Evolutionary conservation across 2,329 filamentous ascomycete genomes (phyloP), one percentile per base, ranked within the genome.

Genomic region (Ophiostoma triangulosporum): DNA sequence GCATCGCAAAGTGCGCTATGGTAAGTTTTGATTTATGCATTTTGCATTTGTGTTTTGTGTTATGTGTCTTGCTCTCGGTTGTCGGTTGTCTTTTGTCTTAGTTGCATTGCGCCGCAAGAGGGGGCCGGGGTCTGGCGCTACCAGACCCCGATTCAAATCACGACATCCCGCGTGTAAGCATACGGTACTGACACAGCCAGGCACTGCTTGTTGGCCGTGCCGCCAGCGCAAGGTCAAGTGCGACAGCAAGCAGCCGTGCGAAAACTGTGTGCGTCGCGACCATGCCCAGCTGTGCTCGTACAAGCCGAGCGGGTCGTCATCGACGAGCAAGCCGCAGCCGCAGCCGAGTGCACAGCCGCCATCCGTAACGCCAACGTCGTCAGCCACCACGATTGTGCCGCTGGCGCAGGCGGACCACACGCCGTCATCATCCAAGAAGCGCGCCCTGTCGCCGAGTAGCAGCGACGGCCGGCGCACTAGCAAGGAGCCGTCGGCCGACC

Each of bases 171-270:
- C 29, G 6, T 35, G 32, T 6, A 31, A 31, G 29, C 11, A 31
- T 31, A 31, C 29, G 11, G 29, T 45, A 17, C 33, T 54, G n/a
- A 52, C 58, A 53, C 15, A 4, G 11, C 38, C 61, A 81, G 77
- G 77, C 55, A 81, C 78, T 40, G 78, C 78, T 4, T 84, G 80
- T 61, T 84, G 80, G 79, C 80, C 80, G 12, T 84, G 80, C 62
- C 73, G 80, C 46, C 80, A 83, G 65, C 73, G 80, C 58, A 83
- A 84, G 66, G 80, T 84, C 38, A 83, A 83, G 67, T 84, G 80
- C 64, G 80, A 83, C 68, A 83, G 83, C 65, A 79, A 82, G 64
- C 75, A 81, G 62, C 80, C 80, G 0, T 84, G 80, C 64, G 79
- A 83, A 62, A 84, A 84, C 63, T 84, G 80, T 62, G 74, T 81